Evolutionary conservation across 305 asterid genomes (phyloP), one percentile per base, ranked within the genome.

Genomic region (Rubia tinctorum): DNA sequence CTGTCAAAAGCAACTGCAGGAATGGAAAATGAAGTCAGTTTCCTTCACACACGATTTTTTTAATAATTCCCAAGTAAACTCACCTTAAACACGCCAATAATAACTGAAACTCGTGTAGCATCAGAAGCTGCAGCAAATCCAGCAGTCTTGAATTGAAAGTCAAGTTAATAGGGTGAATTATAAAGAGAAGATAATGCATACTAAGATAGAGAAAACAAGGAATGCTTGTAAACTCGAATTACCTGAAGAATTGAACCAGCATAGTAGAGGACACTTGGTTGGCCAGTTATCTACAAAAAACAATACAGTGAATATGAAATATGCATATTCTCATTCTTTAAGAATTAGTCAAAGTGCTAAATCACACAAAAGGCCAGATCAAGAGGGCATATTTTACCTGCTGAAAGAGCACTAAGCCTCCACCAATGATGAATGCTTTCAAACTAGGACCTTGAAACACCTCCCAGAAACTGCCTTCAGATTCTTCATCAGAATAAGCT

Each of bases 211-310:
- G 53, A 69, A 9, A 25, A 30, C 72, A 69, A 45, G 60, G 34
- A 51, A 71, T 44, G 55, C 53, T 22, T 25, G 55, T 53, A 56
- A 71, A 55, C 71, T 59, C 39, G 25, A 73, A 71, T 68, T 85
- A 94, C 99, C 98, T 95, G 99, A 78, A 95, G 97, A 76, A 95
- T 95, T 72, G 98, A 74, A 80, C 98, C 98, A 15, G 98, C 99
- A 78, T 95, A 95, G 82, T 95, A 95, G 69, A 95, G 82, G 75
- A 95, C 99, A 79, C 99, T 95, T 75, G 99, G 99, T 82, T 95
- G 99, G 81, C 98, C 99, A 0, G 99, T 95, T 75, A 95, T 90
- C 99, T 95, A 84, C 51, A 53, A 72, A 82, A 69, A 34, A 64
- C n/a, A 63, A 43, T 9, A 15, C 56, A 44, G 76, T 39, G 73